Evolutionary conservation across 345 rosid species (phyloP).

Genomic region (Linum trigynum): DNA sequence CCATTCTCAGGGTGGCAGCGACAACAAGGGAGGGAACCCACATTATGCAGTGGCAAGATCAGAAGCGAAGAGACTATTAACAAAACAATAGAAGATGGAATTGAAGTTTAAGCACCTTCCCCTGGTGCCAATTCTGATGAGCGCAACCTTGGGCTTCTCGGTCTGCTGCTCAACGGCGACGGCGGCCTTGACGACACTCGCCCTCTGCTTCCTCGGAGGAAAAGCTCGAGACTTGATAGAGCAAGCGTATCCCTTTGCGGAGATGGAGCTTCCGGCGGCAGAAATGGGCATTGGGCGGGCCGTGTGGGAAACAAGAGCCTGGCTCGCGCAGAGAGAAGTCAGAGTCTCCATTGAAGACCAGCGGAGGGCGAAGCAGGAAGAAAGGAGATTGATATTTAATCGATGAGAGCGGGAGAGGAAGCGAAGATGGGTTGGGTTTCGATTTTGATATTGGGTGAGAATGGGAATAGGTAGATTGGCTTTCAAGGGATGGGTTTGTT

Average conservation of each 20-base stretch:
- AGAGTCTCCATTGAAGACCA: slow-evolving; percentile 27
- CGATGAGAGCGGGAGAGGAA: not conserved
- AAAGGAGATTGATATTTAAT: not conserved
- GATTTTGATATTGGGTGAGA: too few relatives aligned
- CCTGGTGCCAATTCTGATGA: slow-evolving; percentile 80
- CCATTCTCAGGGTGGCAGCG: too few relatives aligned
- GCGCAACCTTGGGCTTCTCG: slow-evolving; percentile 52
- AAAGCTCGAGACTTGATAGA: slow-evolving; percentile 23
- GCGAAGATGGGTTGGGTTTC: too few relatives aligned
- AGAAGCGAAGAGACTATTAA: not conserved
- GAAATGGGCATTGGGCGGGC: slow-evolving; percentile 17
- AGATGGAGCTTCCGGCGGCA: slow-evolving; percentile 38
- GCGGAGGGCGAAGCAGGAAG: not conserved
- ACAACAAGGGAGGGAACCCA: not conserved
- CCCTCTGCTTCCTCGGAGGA: slow-evolving; percentile 21
- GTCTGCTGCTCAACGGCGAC: slow-evolving; percentile 52
- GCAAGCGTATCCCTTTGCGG: slow-evolving; percentile 19
- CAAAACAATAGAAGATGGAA: not conserved
- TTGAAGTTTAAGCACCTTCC: slow-evolving; percentile 50
- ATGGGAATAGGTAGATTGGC: too few relatives aligned
- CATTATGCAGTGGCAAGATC: not conserved
- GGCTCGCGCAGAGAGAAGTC: slow-evolving; percentile 23
- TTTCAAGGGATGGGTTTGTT: too few relatives aligned
- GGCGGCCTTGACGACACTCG: slow-evolving; percentile 43
- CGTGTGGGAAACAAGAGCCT: slow-evolving; percentile 14